Base-by-base conservation (phyloP, 1,284 basidiomycete genomes). In the Cryptococcus wingfieldii region DNA sequence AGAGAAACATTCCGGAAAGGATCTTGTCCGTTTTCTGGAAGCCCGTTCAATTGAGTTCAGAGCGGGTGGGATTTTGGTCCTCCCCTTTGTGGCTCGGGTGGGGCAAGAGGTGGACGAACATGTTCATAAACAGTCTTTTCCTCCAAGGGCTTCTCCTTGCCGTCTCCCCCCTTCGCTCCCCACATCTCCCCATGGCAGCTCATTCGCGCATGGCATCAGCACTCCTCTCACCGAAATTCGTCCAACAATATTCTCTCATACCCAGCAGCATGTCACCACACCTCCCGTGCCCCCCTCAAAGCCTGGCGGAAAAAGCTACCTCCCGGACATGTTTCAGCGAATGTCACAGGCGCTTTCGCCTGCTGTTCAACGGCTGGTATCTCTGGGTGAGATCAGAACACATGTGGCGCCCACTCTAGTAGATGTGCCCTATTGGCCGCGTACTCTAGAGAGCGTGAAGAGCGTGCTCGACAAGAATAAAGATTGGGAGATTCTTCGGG, bases 371-470 rank as follows among this genome's bases (percentile, higher is more conserved):
- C 51, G 61, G n/a, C 50, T 62, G 23, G 62, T 66, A 8, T 55
- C 47, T n/a, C 50, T 63, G 8, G 64, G 62, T 10, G 64, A 66
- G 37, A 61, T 66, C 47, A 50, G 62, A 42, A 54, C 55, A 23
- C 54, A 60, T 25, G 58, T 63, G 8, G 64, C 64, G 4, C 59
- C 59, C 7, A 34, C 53, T 27, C 34, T 66, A 18, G 56, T 63
- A 1, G 64, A 66, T 45, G 58, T 60, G 9, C 58, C 62, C n/a
- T 60, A 53, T 38, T 66, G 64, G 64, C 62, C 64, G n/a, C 37
- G 64, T 25, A 61, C 57, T 4, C 43, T 66, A 2, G 47, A 37
- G 18, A 58, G 51, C 16, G 28, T 56, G 38, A 38, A 50, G n/a
- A 44, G 13, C 25, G 59, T 48, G 4, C 28, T 66, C 5, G 45